These are phyloP conservation scores for Kodamaea sp. DNA, from an alignment of 1,139 yeast species.

Conservation along the genomic window DNA sequence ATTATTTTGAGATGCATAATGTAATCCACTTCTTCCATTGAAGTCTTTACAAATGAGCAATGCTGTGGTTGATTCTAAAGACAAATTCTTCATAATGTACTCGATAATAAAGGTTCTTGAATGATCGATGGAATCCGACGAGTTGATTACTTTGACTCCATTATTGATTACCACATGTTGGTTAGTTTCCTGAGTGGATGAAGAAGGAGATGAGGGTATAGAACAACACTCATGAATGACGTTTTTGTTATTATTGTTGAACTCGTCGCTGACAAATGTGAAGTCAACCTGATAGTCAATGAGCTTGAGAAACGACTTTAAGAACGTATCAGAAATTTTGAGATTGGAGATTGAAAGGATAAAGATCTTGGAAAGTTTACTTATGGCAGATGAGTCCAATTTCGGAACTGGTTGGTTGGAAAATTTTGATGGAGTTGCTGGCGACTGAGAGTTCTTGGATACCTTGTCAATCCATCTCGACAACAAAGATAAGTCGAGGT, in stretches of 20 bases:
- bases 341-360: constrained; percentile 58
- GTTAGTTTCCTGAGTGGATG: constrained; percentile 31
- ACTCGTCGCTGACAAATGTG: constrained; percentile 38
- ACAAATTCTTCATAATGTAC: constrained; percentile 29
- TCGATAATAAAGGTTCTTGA: constrained; percentile 42
- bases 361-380: constrained; percentile 63
- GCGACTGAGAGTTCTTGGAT: constrained; percentile 17
- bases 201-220: constrained; percentile 29
- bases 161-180: constrained; percentile 42
- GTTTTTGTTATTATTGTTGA: constrained; percentile 43
- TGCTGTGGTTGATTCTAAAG: constrained; percentile 20
- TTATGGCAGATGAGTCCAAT: constrained; percentile 20
- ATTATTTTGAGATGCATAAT: constrained; percentile 80
- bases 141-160: constrained; percentile 46
- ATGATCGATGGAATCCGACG: constrained; percentile 45
- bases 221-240: constrained; percentile 50
- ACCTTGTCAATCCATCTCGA: constrained; percentile 54
- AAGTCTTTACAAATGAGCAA: constrained; percentile 51
- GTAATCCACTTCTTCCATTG: constrained; percentile 83
- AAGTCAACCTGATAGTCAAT: constrained; percentile 47
- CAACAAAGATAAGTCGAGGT: constrained; percentile 44
- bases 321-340: constrained; percentile 50
- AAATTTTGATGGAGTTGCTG: neutral
- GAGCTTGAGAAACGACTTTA: constrained; percentile 45
- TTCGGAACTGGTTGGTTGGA: neutral